phyloP scores from a whole-genome alignment of 352 stramenopile genomes.

The Globisporangium paroecandrum region DNA sequence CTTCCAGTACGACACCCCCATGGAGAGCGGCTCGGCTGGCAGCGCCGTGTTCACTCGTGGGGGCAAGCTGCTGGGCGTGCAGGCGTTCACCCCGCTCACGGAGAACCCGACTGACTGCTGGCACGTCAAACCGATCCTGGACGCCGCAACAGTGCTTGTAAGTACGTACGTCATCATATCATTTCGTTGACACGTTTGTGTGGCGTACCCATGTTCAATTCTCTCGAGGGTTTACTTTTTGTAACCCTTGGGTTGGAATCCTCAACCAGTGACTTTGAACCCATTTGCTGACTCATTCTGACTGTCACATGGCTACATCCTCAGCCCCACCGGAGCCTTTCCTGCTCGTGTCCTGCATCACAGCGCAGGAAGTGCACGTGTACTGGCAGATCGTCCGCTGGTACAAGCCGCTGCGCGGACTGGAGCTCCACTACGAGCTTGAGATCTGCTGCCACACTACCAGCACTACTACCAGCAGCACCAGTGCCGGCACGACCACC shows the following conservation, averaged over 20 bases:
- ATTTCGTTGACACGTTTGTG: not conserved
- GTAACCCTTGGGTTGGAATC: not conserved
- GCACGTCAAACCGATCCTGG: conserved; percentile 58
- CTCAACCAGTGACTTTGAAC: not conserved
- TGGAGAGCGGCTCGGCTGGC: conserved; percentile 36
- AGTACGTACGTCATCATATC: conserved; percentile 42
- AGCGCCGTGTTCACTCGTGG: conserved; percentile 53
- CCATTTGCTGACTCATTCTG: not conserved
- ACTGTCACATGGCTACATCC: not conserved
- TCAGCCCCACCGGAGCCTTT: conserved; percentile 55
- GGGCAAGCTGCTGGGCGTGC: conserved; percentile 55
- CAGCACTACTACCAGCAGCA: conserved; percentile 1
- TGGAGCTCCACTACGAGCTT: conserved; percentile 50
- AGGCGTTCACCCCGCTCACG: conserved; percentile 36
- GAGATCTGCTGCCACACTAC: conserved; percentile 39
- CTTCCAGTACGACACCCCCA: conserved; percentile 41
- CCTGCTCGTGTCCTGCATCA: conserved; percentile 46
- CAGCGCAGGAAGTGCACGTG: conserved; percentile 37
- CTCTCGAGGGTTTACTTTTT: not conserved
- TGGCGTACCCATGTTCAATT: not conserved
- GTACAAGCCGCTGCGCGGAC: conserved; percentile 35
- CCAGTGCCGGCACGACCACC: no score
- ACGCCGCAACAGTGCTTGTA: conserved; percentile 37
- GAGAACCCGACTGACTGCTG: conserved; percentile 32
- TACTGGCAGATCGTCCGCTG: conserved; percentile 57